Conservation (phyloP, 139 green algal species). For the Auxenochlorella pyrenoidosa region DNA sequence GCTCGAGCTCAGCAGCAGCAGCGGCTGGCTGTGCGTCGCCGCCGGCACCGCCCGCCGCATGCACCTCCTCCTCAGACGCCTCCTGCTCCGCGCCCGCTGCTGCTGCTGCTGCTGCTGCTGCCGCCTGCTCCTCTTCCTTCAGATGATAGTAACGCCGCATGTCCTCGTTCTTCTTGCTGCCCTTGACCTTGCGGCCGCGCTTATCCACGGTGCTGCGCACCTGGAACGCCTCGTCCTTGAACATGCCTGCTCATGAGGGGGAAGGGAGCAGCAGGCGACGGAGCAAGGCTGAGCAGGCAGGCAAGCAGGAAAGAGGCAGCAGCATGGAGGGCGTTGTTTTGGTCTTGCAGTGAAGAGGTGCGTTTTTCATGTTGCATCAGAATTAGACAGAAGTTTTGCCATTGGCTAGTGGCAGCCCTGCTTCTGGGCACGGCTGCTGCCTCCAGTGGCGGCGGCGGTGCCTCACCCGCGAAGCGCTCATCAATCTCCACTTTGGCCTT, state of each 20-base stretch:
- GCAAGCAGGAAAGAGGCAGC: neutral
- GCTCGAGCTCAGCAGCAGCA: neutral
- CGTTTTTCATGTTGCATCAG: too few species aligned
- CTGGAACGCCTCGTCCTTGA: conserved; percentile 82
- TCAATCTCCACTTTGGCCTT: conserved; percentile 88
- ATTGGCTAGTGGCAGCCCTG: neutral
- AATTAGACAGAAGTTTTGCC: neutral
- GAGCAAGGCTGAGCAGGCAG: neutral
- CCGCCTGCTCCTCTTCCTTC: conserved; percentile 51
- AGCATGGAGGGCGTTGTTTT: too few species aligned
- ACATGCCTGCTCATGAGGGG: conserved; percentile 75
- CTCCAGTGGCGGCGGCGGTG: neutral
- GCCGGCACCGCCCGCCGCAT: neutral
- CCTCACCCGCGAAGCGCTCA: conserved; percentile 79
- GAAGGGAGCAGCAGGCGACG: neutral
- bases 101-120: neutral
- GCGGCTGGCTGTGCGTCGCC: neutral
- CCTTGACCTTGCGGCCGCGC: conserved; percentile 78
- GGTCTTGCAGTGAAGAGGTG: too few species aligned
- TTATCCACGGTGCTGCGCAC: conserved; percentile 76
- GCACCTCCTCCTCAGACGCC: neutral
- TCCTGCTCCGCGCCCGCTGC: neutral
- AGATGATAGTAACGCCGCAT: conserved; percentile 83
- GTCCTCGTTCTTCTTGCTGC: conserved; percentile 61
- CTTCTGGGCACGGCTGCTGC: neutral